Evolutionary conservation across 768 basidiomycete species (phyloP).

Genomic region (Kwoniella botswanensis): DNA sequence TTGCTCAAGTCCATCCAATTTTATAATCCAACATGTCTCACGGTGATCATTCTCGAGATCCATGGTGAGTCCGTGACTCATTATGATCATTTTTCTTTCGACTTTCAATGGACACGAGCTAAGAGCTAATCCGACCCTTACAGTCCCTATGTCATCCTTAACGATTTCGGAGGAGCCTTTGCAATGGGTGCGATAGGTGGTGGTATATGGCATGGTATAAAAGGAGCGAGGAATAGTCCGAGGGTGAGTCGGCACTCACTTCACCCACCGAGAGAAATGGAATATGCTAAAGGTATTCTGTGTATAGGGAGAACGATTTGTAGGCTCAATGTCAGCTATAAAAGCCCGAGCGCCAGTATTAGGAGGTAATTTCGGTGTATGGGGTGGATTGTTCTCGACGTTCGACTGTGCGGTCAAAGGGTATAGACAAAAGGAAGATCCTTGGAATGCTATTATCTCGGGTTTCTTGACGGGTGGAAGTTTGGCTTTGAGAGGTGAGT

Average conservation of each 20-base stretch:
- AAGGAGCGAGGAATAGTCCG: constrained; percentile 95
- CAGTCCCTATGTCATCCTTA: constrained; percentile 97
- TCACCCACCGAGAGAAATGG: not conserved
- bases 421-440: constrained; percentile 94
- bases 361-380: constrained; percentile 82
- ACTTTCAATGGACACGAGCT: not conserved
- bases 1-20: not conserved
- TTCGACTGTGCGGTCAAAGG: constrained; percentile 99
- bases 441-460: constrained; percentile 98
- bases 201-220: constrained; percentile 98
- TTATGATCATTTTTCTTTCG: not conserved
- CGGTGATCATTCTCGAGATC: constrained; percentile 92
- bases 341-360: constrained; percentile 98
- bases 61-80: constrained; percentile 66
- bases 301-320: constrained; percentile 83
- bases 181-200: constrained; percentile 98
- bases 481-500: constrained; percentile 88
- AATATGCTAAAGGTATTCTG: not conserved
- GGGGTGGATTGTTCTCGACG: constrained; percentile 93
- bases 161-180: constrained; percentile 97
- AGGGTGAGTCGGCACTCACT: constrained; percentile 65
- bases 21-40: constrained; percentile 69
- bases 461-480: constrained; percentile 99
- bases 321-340: constrained; percentile 92
- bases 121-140: not conserved